These are phyloP conservation scores for Bocquillonia castaneifolia DNA, from an alignment of 441 rosid species.

Conservation along the genomic window DNA sequence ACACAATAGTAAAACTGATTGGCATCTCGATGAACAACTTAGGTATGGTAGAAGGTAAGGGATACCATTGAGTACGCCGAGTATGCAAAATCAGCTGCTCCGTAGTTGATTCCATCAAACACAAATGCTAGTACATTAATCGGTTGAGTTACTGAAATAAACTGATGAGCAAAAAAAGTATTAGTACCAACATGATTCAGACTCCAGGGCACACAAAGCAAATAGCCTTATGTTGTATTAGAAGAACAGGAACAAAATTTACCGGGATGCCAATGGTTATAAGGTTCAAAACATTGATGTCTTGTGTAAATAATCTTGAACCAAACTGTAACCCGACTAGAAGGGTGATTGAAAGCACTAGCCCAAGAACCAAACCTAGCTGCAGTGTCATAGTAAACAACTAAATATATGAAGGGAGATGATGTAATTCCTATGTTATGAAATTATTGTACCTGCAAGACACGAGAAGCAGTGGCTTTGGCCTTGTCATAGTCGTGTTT, in stretches of 20 bases:
- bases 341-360: conserved; percentile 32
- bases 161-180: conserved; percentile 27
- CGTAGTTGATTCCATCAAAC: conserved; percentile 59
- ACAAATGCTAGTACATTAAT: conserved; percentile 58
- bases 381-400: conserved; percentile 21
- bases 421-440: neutral
- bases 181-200: neutral
- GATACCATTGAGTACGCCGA: conserved; percentile 58
- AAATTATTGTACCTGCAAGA: conserved; percentile 9
- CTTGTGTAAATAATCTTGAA: conserved; percentile 38
- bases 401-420: neutral
- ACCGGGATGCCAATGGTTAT: conserved; percentile 47
- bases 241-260: conserved; percentile 12
- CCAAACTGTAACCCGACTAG: conserved; percentile 32
- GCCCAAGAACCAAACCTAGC: conserved; percentile 44
- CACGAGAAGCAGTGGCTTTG: conserved; percentile 35
- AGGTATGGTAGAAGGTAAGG: neutral
- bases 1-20: neutral
- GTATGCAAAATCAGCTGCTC: conserved; percentile 59
- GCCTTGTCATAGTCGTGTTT: conserved; percentile 39
- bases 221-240: neutral
- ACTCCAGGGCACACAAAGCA: neutral
- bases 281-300: conserved; percentile 31
- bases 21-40: neutral
- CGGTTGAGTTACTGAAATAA: conserved; percentile 55